phyloP scores from a whole-genome alignment of 495 filamentous ascomycete species.

The Penicillium angulare region DNA sequence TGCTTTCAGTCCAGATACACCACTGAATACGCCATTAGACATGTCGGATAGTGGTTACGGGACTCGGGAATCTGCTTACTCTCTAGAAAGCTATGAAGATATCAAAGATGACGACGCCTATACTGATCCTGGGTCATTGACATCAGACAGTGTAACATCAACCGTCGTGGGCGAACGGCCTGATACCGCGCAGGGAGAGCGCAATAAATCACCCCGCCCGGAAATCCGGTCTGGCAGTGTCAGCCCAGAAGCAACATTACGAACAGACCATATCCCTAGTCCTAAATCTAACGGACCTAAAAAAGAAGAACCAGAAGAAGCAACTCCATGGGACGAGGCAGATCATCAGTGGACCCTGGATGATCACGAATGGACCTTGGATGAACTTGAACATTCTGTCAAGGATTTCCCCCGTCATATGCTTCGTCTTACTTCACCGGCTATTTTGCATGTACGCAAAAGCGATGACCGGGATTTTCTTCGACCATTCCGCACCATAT shows the following conservation, averaged over 20 bases:
- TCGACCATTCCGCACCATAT: conserved; percentile 55
- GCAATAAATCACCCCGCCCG: conserved; percentile 21
- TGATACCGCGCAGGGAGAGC: conserved; percentile 16
- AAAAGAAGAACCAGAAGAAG: conserved; percentile 33
- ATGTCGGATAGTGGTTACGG: conserved; percentile 42
- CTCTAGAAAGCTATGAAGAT: conserved; percentile 23
- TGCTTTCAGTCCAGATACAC: conserved; percentile 47
- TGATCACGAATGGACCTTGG: conserved; percentile 47
- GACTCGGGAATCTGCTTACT: conserved; percentile 30
- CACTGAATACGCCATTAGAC: conserved; percentile 38
- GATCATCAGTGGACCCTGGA: conserved; percentile 42
- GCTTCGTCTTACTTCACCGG: conserved; percentile 46
- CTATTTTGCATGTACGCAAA: conserved; percentile 41
- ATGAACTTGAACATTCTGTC: conserved; percentile 43
- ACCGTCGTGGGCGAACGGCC: conserved; percentile 28
- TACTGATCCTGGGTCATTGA: conserved; percentile 31
- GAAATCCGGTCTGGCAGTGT: conserved; percentile 27
- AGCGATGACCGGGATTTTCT: conserved; percentile 37
- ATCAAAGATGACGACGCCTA: conserved; percentile 31
- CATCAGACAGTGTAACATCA: conserved; percentile 29
- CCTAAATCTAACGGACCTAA: conserved; percentile 27
- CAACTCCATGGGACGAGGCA: conserved; percentile 30
- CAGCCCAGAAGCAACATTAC: conserved; percentile 18
- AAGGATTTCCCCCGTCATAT: conserved; percentile 44
- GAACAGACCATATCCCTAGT: conserved; percentile 22